Evolutionary conservation across 139 green algal species (phyloP).

Genomic region (Pycnococcus provasolii): DNA sequence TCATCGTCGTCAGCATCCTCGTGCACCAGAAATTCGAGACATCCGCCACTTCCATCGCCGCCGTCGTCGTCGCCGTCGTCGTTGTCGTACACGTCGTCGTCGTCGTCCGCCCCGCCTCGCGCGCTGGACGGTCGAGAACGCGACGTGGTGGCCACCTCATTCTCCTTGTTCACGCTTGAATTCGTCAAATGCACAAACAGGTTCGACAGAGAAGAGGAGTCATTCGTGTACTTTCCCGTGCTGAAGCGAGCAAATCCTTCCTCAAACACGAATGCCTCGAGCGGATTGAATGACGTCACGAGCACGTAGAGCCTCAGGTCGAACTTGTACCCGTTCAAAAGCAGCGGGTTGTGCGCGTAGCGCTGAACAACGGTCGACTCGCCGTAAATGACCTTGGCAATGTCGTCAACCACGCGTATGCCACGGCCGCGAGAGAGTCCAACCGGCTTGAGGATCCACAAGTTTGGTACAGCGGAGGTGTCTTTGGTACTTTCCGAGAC

Average conservation of each 20-base stretch:
- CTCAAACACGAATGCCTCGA: constrained; percentile 25
- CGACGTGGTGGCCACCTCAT: background rate
- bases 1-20: too few species aligned
- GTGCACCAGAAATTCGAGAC: background rate
- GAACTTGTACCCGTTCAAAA: constrained; percentile 32
- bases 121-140: constrained; percentile 15
- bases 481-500: background rate
- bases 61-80: constrained; percentile 1
- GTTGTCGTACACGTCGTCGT: constrained; percentile 19
- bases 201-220: background rate
- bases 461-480: background rate
- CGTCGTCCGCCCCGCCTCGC: constrained; percentile 30
- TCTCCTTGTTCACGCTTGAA: background rate
- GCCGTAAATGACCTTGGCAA: background rate
- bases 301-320: constrained; percentile 36
- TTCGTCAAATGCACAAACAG: background rate
- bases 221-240: constrained; percentile 1
- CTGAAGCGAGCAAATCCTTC: constrained; percentile 17
- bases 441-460: constrained; percentile 44
- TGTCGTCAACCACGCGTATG: background rate
- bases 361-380: constrained; percentile 9
- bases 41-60: constrained; percentile 3
- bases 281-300: constrained; percentile 24
- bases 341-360: constrained; percentile 16
- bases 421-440: constrained; percentile 16